phyloP scores from a whole-genome alignment of 2,329 filamentous ascomycete species.

The Cladosporium halotolerans region DNA sequence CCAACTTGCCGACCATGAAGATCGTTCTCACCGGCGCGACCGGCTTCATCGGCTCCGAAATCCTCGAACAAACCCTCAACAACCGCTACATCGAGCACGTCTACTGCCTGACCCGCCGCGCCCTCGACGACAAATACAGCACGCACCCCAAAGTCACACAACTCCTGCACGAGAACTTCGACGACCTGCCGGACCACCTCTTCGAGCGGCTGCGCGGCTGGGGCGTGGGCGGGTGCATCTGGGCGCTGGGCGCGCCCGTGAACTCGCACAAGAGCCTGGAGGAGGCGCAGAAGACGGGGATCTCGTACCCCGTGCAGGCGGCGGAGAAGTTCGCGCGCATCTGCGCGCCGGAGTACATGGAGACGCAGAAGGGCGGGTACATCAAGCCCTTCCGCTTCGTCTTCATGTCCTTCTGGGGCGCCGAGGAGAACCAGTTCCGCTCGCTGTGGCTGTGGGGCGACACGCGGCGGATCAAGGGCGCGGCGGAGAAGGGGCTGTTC shows the following conservation, averaged over 20 bases:
- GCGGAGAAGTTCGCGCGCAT: constrained; percentile 28
- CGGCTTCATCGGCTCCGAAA: constrained; percentile 51
- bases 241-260: constrained; percentile 30
- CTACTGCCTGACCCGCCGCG: constrained; percentile 29
- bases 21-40: constrained; percentile 54
- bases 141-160: constrained; percentile 30
- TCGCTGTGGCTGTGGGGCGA: constrained; percentile 33
- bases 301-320: constrained; percentile 27
- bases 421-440: constrained; percentile 35
- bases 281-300: constrained; percentile 27
- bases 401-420: constrained; percentile 34
- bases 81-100: constrained; percentile 44
- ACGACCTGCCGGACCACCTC: constrained; percentile 42
- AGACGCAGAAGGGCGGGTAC: constrained; percentile 11
- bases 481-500: constrained; percentile 32
- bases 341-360: constrained; percentile 9
- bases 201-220: constrained; percentile 32
- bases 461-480: constrained; percentile 31
- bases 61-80: constrained; percentile 47
- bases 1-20: constrained; percentile 42
- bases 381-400: constrained; percentile 37
- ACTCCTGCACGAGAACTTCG: constrained; percentile 45
- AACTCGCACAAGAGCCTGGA: constrained; percentile 23
- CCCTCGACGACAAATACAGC: constrained; percentile 23
- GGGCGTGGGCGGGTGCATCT: constrained; percentile 43